Base-by-base conservation (phyloP, 352 stramenopile genomes). In the Pseudoperonospora humuli region DNA sequence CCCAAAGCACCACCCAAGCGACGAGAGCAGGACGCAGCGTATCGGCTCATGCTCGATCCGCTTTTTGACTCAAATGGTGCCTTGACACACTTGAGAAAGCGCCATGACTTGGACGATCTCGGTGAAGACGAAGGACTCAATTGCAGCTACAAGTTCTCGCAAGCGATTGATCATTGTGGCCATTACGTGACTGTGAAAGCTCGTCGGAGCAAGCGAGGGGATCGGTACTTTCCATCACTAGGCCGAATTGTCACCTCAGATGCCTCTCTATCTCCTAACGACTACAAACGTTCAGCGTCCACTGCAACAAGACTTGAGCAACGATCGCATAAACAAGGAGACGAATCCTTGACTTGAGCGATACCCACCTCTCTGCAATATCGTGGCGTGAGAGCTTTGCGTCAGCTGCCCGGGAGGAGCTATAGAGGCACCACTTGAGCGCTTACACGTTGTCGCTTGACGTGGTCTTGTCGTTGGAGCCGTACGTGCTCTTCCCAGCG, bases 1-100 rank as follows among this genome's bases (percentile, higher is more conserved):
- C n/a, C n/a, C n/a, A n/a, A n/a, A n/a, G n/a, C n/a, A n/a, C n/a
- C n/a, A 10, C 58, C 26, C 5, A 72, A 59, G 21, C 40, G 39
- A 9, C 48, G 31, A 15, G 34, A 48, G 11, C 43, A 57, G 10
- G 59, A 70, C 15, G n/a, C n/a, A n/a, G n/a, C n/a, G n/a, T n/a
- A n/a, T n/a, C n/a, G n/a, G n/a, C n/a, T n/a, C n/a, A n/a, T 86
- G 73, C 61, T 88, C 7, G 76, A 88, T 32, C 73, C 73, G 9
- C 59, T 86, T 2, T 88, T 86, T 50, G 66, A 79, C 24, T 58
- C 60, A 9, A 44, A 3, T 46, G 39, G 26, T 25, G 27, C 20
- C 27, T 38, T n/a, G 29, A 21, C 20, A n/a, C 42, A 19, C 31
- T 33, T 7, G 19, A 56, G 38, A 41, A 58, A 26, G n/a, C 15